phyloP scores from a whole-genome alignment of 2,329 filamentous ascomycete genomes.

The Sporothrix globosa region DNA sequence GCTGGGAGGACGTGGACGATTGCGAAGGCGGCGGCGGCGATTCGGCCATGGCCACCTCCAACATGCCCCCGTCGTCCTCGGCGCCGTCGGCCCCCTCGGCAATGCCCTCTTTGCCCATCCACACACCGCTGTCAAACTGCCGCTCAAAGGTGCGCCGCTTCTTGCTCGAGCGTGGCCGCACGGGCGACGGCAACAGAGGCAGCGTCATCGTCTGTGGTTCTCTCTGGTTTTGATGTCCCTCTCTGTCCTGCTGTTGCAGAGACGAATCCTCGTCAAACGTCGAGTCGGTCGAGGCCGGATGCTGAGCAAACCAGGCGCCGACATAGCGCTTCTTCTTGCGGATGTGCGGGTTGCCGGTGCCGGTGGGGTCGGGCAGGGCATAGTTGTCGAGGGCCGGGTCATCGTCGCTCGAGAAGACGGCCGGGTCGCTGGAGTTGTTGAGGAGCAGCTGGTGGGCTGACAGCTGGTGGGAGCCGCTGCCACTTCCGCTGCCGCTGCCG shows the following conservation, averaged over 20 bases:
- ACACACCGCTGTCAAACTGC: conserved; percentile 68
- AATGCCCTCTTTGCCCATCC: conserved; percentile 64
- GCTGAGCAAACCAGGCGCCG: conserved; percentile 70
- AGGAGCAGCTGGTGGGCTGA: conserved; percentile 40
- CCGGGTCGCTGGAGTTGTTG: conserved; percentile 69
- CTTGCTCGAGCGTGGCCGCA: conserved; percentile 40
- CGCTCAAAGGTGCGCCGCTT: conserved; percentile 60
- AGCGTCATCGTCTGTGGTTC: conserved; percentile 15
- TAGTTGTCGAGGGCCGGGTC: conserved; percentile 70
- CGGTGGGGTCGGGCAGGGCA: conserved; percentile 47
- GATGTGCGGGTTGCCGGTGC: conserved; percentile 35
- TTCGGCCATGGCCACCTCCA: conserved; percentile 53
- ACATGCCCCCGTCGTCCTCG: conserved; percentile 53
- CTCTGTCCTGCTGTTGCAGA: background rate
- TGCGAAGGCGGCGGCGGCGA: conserved; percentile 59
- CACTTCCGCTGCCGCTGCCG: conserved; percentile 8
- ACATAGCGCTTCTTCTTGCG: conserved; percentile 65
- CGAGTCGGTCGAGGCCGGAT: conserved; percentile 36
- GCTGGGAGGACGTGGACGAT: conserved; percentile 63
- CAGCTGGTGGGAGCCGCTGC: background rate
- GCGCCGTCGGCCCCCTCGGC: conserved; percentile 50
- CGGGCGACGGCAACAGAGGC: conserved; percentile 26
- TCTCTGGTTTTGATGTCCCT: background rate
- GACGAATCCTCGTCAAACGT: conserved; percentile 30
- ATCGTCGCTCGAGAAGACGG: conserved; percentile 73